Evolutionary conservation across 2,329 filamentous ascomycete species (phyloP).

Genomic region (Myriangium duriaei): DNA sequence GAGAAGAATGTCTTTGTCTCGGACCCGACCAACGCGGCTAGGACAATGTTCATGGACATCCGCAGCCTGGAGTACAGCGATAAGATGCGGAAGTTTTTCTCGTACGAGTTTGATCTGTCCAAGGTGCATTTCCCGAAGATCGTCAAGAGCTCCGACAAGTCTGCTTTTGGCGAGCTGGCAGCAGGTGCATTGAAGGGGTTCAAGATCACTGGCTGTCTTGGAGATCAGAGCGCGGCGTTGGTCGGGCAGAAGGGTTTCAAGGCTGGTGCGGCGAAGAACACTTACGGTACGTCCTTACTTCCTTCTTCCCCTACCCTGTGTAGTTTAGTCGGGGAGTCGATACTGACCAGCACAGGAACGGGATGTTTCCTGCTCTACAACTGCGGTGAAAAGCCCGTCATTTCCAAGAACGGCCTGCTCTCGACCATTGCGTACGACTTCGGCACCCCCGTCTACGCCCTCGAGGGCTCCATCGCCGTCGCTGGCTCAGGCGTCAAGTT

Average conservation of each 20-base stretch:
- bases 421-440: constrained; percentile 84
- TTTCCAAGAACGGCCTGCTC: constrained; percentile 70
- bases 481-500: constrained; percentile 59
- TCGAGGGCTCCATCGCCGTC: constrained; percentile 71
- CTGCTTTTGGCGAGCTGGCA: constrained; percentile 57
- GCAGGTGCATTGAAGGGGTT: constrained; percentile 55
- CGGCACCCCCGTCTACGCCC: constrained; percentile 58
- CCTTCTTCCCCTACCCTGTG: neutral
- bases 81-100: constrained; percentile 62
- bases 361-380: constrained; percentile 86
- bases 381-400: constrained; percentile 70
- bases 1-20: constrained; percentile 63
- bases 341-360: constrained; percentile 30
- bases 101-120: constrained; percentile 48
- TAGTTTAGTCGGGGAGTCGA: too few species aligned
- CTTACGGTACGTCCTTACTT: constrained; percentile 42
- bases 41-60: constrained; percentile 93
- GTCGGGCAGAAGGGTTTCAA: constrained; percentile 61
- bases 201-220: constrained; percentile 69
- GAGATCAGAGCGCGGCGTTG: constrained; percentile 75
- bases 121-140: constrained; percentile 74
- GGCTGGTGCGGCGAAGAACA: constrained; percentile 77
- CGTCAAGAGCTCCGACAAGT: constrained; percentile 62
- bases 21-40: constrained; percentile 74
- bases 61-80: constrained; percentile 70